Evolutionary conservation across 495 filamentous ascomycete species (phyloP), one percentile per base, ranked within the genome.

Genomic region (Neurospora cerealis): DNA sequence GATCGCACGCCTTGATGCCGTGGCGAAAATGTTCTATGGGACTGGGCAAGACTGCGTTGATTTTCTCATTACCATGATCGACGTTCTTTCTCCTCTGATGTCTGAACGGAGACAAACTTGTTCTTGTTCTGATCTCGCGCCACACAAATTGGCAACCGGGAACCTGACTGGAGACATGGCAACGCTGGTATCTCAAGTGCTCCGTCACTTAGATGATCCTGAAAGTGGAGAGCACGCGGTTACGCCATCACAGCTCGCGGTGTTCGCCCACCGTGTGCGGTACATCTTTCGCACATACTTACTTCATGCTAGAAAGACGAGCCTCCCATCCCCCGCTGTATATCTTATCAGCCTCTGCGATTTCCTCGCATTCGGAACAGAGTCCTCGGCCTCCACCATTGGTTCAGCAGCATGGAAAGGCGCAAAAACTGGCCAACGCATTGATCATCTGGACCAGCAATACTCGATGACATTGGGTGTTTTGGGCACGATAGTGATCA

Each of bases 31-130:
- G 28, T 32, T 36, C 54, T 66, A 66, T 9, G 54, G 54, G 21
- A 73, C 74, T 9, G 79, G 80, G 69, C 73, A 77, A 32, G 82
- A 84, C 70, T 81, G 80, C 8, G 70, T 83, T 5, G 73, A 75
- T 36, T 85, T 88, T 69, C 71, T 84, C 54, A 72, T 74, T 7
- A 73, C 73, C 34, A 78, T 78, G 4, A 77, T 87, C 54, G 72
- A 77, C 24, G 69, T 82, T 42, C 76, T 87, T 60, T 83, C 79
- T 60, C 73, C 44, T 17, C 77, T 78, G 28, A 75, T 73, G 8
- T 48, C 74, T 5, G 66, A 73, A 8, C 48, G 39, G 21, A 37
- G 28, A n/a, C 71, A 19, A 38, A 46, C 54, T 34, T 66, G 54
- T 34, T 34, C 54, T 34, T 32, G 6, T 8, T 10, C 39, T 32